Percentiles rank a stretch among this genome's conserved stretches.
Conservation (phyloP, 73 alveolate species). For the Symbiodinium natans region DNA sequence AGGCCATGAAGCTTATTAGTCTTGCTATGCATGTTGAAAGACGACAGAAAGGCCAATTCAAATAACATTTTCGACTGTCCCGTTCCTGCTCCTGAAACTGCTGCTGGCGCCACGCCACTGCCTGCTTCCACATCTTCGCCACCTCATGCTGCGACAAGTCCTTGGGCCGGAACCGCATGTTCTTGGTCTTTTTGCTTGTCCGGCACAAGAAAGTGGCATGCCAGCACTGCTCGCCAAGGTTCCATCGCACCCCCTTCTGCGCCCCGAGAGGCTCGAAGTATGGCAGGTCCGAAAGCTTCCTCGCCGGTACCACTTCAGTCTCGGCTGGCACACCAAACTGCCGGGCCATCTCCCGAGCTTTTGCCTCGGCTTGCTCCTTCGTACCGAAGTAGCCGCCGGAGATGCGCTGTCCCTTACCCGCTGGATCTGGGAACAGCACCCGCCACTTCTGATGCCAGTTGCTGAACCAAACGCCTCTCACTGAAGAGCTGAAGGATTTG, state of each 20-base stretch:
- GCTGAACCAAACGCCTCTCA: background rate
- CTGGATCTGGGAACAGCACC: background rate
- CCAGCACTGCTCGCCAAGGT: background rate
- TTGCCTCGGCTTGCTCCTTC: constrained; percentile 52
- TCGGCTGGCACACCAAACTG: constrained; percentile 12
- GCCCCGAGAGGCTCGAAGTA: background rate
- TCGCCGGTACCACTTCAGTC: constrained; percentile 35
- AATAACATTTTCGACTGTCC: too few relatives aligned
- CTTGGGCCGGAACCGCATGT: too few relatives aligned
- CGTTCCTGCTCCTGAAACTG: too few relatives aligned
- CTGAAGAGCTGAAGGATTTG: background rate
- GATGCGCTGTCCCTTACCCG: background rate
- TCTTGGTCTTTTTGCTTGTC: background rate
- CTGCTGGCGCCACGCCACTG: too few relatives aligned
- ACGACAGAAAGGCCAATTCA: too few relatives aligned
- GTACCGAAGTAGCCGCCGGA: background rate
- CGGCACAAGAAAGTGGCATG: background rate
- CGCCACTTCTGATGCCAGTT: background rate
- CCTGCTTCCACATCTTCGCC: too few relatives aligned
- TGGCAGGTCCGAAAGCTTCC: constrained; percentile 9
- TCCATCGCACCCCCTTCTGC: too few relatives aligned
- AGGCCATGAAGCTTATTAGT: too few relatives aligned
- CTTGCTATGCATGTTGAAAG: too few relatives aligned
- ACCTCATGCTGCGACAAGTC: too few relatives aligned
- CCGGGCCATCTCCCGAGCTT: constrained; percentile 22